Evolutionary conservation across 805 yeast genomes (phyloP), one percentile per base, ranked within the genome.

Genomic region (Pichia californica): DNA sequence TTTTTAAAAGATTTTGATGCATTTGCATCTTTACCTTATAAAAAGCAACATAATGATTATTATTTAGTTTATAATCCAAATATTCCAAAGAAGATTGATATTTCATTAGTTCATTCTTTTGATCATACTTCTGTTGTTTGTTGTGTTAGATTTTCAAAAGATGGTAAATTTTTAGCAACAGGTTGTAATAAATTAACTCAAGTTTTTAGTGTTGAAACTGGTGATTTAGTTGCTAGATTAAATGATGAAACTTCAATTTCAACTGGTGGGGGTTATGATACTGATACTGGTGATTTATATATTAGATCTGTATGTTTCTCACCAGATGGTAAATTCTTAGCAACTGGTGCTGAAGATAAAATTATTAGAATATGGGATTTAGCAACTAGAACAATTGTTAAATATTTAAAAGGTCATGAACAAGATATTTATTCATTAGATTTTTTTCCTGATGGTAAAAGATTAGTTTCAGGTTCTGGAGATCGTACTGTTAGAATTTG

Each of bases 141-240:
- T 70, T 91, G 98, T 66, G 98, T 91, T 46, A 76, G 95, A 49
- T 91, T 93, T 70, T 81, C 89, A 46, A 79, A 79, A 51, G 95
- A 88, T 62, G 98, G 98, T 50, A 83, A 85, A 66, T 86, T 77
- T 59, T 72, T 91, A 53, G 99, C 98, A 21, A 91, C 98, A 14
- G 99, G 99, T 38, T 89, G 97, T 70, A 93, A 91, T 69, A 87
- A 88, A 61, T 78, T 94, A 34, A 93, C 98, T 3, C 96, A 89
- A 65, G 96, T 91, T 45, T 91, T 83, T 66, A 84, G 85, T 52
- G 97, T 89, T 40, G 83, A 83, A 56, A 83, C 95, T 18, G 98
- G 99, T 54, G 89, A 85, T 57, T 71, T 88, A 50, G 80, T 88
- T 49, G 94, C 95, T 43, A 78, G 85, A 61, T 74, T 91, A 57